Conservation (phyloP, 2,329 filamentous ascomycete species). For the Cladophialophora psammophila region DNA sequence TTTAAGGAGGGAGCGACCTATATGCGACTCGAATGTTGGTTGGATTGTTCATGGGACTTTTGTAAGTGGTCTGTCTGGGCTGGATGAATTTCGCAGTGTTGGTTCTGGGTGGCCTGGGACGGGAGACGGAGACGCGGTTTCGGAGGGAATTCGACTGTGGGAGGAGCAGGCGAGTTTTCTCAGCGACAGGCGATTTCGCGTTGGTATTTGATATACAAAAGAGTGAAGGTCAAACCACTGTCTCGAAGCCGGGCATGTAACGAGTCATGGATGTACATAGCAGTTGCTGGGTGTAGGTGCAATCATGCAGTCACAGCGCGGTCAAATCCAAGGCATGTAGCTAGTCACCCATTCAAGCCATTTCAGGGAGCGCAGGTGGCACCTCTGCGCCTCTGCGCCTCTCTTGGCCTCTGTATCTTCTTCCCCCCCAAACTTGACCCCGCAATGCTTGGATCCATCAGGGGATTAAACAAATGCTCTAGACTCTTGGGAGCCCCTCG, state of each 20-base stretch:
- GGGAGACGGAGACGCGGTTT: neutral
- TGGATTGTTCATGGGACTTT: constrained; percentile 16
- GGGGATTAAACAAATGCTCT: neutral
- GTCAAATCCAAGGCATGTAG: neutral
- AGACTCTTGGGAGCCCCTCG: neutral
- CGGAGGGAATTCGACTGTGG: neutral
- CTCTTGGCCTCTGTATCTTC: neutral
- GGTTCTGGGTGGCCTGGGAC: neutral
- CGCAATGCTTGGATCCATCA: neutral
- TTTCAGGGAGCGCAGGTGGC: neutral
- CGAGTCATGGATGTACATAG: neutral
- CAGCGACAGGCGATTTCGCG: neutral
- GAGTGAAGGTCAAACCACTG: neutral
- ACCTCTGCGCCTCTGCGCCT: no score
- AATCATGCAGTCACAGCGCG: neutral
- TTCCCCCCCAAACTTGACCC: neutral
- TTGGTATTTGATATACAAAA: neutral
- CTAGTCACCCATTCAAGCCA: neutral
- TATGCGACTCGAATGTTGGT: neutral
- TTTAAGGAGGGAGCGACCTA: neutral
- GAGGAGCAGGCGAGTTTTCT: neutral
- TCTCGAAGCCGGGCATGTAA: neutral
- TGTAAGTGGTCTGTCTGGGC: neutral
- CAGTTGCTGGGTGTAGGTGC: neutral
- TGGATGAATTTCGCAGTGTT: neutral